Conservation (phyloP, 768 basidiomycete genomes). For the Lepiota brunneoincarnata region DNA sequence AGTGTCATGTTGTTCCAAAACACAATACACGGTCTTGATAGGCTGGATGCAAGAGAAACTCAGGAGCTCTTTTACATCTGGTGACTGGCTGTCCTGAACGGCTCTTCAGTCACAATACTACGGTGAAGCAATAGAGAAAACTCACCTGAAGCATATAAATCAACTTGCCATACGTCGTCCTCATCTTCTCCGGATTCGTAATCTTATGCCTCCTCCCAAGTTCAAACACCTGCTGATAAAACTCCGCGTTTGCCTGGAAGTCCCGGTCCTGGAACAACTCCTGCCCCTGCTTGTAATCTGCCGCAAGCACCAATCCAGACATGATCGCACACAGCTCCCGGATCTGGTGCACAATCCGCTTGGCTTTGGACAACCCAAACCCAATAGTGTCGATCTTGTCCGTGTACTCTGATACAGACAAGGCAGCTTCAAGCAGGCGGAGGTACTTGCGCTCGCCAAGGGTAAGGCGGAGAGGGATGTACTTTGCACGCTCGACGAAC, state of each 20-base stretch:
- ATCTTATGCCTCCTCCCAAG: slow-evolving; percentile 85
- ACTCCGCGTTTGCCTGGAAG: slow-evolving; percentile 75
- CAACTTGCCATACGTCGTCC: slow-evolving; percentile 83
- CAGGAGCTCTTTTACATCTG: slow-evolving; percentile 77
- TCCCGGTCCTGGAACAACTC: slow-evolving; percentile 81
- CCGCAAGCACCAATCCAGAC: slow-evolving; percentile 77
- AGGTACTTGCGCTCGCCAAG: slow-evolving; percentile 79
- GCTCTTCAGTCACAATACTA: slow-evolving; percentile 12
- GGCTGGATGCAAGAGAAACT: slow-evolving; percentile 77
- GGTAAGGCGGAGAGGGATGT: slow-evolving; percentile 76
- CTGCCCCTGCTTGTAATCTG: slow-evolving; percentile 88
- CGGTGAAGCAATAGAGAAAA: not conserved
- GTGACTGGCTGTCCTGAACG: slow-evolving; percentile 76
- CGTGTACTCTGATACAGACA: slow-evolving; percentile 84
- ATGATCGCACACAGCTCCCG: slow-evolving; percentile 86
- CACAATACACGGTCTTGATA: slow-evolving; percentile 69
- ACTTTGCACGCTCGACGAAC: slow-evolving; percentile 81
- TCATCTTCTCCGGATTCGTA: slow-evolving; percentile 92
- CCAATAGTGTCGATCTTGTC: slow-evolving; percentile 86
- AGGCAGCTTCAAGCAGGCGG: slow-evolving; percentile 80
- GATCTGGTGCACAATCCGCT: slow-evolving; percentile 84
- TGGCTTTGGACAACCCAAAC: slow-evolving; percentile 78
- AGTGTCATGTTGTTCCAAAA: slow-evolving; percentile 65
- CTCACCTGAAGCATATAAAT: slow-evolving; percentile 79
- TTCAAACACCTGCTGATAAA: slow-evolving; percentile 80